phyloP scores from a whole-genome alignment of 768 basidiomycete species.

The Royoungia palumana region DNA sequence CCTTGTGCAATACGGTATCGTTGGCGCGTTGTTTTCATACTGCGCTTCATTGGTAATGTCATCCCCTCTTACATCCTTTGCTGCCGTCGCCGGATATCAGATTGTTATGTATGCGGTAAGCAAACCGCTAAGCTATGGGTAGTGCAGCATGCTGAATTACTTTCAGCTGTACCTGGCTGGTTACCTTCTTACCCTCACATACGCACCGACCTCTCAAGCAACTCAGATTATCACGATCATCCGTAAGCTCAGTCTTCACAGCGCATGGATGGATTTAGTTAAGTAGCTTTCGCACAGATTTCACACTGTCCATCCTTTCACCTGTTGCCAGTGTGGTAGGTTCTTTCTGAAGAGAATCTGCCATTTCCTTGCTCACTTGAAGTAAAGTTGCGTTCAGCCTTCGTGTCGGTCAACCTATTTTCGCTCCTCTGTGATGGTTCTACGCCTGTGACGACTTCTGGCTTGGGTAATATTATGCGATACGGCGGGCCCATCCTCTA shows the following conservation, averaged over 20 bases:
- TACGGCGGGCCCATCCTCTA: constrained; percentile 78
- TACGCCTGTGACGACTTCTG: constrained; percentile 41
- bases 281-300: constrained; percentile 37
- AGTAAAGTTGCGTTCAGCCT: constrained; percentile 55
- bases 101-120: constrained; percentile 68
- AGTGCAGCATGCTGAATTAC: not conserved
- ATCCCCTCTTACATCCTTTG: constrained; percentile 72
- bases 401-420: constrained; percentile 79
- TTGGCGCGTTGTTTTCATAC: constrained; percentile 67
- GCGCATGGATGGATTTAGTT: not conserved
- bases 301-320: constrained; percentile 58
- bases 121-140: constrained; percentile 6
- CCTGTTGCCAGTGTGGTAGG: constrained; percentile 63
- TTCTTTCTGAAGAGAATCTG: constrained; percentile 24
- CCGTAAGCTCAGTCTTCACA: constrained; percentile 33
- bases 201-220: constrained; percentile 58
- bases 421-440: constrained; percentile 64
- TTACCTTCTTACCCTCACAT: constrained; percentile 72
- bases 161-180: constrained; percentile 58
- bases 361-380: not conserved
- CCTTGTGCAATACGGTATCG: constrained; percentile 66
- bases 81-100: constrained; percentile 68
- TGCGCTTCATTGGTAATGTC: constrained; percentile 56
- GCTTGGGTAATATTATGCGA: constrained; percentile 51
- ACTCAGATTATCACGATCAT: constrained; percentile 54